Evolutionary conservation across 805 yeast species (phyloP).

Genomic region (Starmera quercuum): DNA sequence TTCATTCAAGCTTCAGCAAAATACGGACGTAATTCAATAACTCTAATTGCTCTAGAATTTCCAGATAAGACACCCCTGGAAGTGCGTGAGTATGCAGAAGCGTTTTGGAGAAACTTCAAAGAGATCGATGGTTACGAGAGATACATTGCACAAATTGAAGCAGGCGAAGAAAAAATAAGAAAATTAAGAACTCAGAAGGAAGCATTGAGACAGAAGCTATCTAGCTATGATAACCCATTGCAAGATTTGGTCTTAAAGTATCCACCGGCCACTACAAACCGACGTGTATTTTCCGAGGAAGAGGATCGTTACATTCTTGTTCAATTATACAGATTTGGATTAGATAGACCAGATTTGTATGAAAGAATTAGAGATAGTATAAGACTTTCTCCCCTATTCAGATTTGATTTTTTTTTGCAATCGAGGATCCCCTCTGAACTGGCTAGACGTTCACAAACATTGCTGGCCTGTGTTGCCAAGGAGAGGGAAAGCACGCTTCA

Average conservation of each 20-base stretch:
- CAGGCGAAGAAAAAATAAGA: slow-evolving; percentile 79
- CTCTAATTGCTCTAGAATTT: slow-evolving; percentile 68
- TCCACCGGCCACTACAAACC: slow-evolving; percentile 63
- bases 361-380: slow-evolving; percentile 74
- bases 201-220: slow-evolving; percentile 66
- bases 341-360: slow-evolving; percentile 70
- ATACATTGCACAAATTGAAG: slow-evolving; percentile 71
- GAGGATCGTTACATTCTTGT: slow-evolving; percentile 86
- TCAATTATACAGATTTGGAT: slow-evolving; percentile 72
- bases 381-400: slow-evolving; percentile 66
- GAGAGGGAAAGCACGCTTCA: slow-evolving; percentile 44
- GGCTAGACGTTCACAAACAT: slow-evolving; percentile 72
- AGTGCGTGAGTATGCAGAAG: slow-evolving; percentile 65
- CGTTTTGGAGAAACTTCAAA: slow-evolving; percentile 72
- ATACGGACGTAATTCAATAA: slow-evolving; percentile 71
- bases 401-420: slow-evolving; percentile 82
- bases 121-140: slow-evolving; percentile 88
- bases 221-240: slow-evolving; percentile 66
- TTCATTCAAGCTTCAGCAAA: slow-evolving; percentile 69
- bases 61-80: slow-evolving; percentile 73
- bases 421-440: slow-evolving; percentile 74
- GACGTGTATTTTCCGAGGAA: slow-evolving; percentile 72
- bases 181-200: slow-evolving; percentile 67
- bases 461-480: slow-evolving; percentile 65
- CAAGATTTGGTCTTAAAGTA: slow-evolving; percentile 65